Percentiles rank a stretch among this genome's conserved stretches.
phyloP scores from a whole-genome alignment of 2,329 filamentous ascomycete genomes.

The Penicillium sp. region DNA sequence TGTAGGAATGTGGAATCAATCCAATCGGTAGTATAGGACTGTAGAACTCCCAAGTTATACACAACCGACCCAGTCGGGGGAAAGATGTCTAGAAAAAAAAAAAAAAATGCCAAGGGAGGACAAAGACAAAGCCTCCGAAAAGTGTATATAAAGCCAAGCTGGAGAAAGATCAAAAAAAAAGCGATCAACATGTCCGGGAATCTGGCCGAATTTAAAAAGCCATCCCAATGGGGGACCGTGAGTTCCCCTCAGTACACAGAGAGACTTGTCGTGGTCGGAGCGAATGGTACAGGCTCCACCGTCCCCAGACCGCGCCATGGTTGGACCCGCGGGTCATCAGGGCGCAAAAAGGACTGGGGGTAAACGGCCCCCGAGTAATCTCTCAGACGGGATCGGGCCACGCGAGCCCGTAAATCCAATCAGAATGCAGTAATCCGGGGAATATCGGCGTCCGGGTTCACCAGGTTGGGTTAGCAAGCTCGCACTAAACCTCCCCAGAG shows the following conservation, averaged over 20 bases:
- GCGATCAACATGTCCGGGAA: constrained; percentile 7
- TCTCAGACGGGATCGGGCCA: constrained; percentile 5
- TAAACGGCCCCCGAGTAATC: constrained; percentile 8
- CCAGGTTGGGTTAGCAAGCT: constrained; percentile 16
- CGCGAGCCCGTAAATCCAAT: constrained; percentile 9
- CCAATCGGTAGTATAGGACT: neutral
- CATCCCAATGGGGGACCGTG: constrained; percentile 4
- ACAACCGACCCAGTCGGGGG: constrained; percentile 7
- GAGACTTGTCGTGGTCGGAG: neutral
- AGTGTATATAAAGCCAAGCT: neutral
- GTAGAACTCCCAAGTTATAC: neutral
- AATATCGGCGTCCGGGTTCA: constrained; percentile 11
- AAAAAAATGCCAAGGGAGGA: neutral
- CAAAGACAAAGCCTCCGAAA: neutral
- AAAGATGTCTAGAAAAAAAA: neutral
- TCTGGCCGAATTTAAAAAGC: constrained; percentile 15
- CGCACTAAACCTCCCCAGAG: neutral
- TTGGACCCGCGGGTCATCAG: constrained; percentile 2
- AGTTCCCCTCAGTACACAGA: constrained; percentile 1
- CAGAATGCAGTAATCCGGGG: neutral
- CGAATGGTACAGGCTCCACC: constrained; percentile 1
- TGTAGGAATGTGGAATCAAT: neutral
- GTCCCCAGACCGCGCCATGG: constrained; percentile 4
- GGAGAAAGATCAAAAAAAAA: neutral
- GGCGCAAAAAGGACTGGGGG: constrained; percentile 3